Evolutionary conservation across 257 asterid genomes (phyloP), one percentile per base, ranked within the genome.

Genomic region (Solanum ossicruentum): DNA sequence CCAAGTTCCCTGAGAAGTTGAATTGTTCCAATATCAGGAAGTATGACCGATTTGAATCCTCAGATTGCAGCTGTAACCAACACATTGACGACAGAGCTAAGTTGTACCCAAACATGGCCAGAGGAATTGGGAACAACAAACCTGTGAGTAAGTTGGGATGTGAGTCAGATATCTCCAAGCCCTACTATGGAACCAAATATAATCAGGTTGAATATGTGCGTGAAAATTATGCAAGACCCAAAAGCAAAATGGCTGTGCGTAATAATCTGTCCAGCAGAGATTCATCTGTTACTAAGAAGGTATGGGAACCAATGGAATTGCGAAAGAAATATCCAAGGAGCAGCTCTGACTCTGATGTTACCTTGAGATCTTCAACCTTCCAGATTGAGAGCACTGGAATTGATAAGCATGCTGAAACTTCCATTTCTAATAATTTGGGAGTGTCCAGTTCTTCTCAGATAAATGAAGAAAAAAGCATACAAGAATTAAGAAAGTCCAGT

Each of bases 251-350:
- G 43, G 79, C 69, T 58, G 45, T 84, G 84, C 89, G 90, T 32
- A 86, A 87, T 88, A 87, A 91, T 86, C 89, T 79, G 51, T 77
- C 90, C 83, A 85, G 67, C 84, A 83, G 90, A 73, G 90, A 88
- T 83, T 79, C 86, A 63, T 80, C 89, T 85, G 39, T 56, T 85
- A 86, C 90, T 65, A 94, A 92, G 92, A 94, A 94, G 91, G 98
- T 94, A 75, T 97, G 99, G 99, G 99, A 97, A 89, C 99, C 99
- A 80, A 86, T 92, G 91, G 98, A 93, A 87, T 91, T 94, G 39
- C 95, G 89, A 78, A 96, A 93, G 92, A 92, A 93, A 89, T 92
- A 90, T 84, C 72, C 87, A 45, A 89, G 94, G 47, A 92, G 98
- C 90, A 90, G 92, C 88, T 92, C 94, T 7, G 97, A 94, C 87